These are phyloP conservation scores for Cruciata laevipes DNA, from an alignment of 257 asterid genomes.

Conservation along the genomic window DNA sequence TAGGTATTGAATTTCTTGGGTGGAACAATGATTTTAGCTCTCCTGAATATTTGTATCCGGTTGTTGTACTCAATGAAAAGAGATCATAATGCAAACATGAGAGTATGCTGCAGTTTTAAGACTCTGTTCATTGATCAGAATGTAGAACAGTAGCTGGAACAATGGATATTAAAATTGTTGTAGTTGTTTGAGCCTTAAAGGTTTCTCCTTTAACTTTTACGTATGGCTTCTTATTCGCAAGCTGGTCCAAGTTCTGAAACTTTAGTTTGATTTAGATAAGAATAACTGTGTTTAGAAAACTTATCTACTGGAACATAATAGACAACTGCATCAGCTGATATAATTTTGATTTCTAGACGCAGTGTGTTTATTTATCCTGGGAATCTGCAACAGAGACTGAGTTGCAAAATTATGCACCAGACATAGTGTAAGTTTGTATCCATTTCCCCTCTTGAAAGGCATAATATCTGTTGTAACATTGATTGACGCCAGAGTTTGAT, in stretches of 20 bases:
- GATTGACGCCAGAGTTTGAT: not conserved
- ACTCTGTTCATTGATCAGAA: not conserved
- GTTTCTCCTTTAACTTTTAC: not conserved
- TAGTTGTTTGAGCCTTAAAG: not conserved
- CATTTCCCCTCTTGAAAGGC: not conserved
- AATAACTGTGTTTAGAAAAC: not conserved
- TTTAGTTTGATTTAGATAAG: not conserved
- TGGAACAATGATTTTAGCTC: not conserved
- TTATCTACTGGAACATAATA: not conserved
- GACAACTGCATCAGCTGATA: slow-evolving; percentile 17
- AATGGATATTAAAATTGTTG: not conserved
- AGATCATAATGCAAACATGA: not conserved
- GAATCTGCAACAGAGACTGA: slow-evolving; percentile 58
- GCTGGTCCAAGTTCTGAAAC: not conserved
- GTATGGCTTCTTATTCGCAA: not conserved
- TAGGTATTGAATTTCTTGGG: not conserved
- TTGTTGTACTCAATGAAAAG: not conserved
- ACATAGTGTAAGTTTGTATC: slow-evolving; percentile 49
- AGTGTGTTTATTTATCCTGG: slow-evolving; percentile 73
- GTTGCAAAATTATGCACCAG: slow-evolving; percentile 46
- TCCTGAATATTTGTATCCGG: not conserved
- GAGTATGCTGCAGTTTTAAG: not conserved
- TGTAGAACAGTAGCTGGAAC: not conserved
- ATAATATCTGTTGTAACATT: not conserved
- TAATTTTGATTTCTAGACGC: slow-evolving; percentile 38